Evolutionary conservation across 2,329 filamentous ascomycete genomes (phyloP).

Genomic region (Zasmidium citrigriseum): DNA sequence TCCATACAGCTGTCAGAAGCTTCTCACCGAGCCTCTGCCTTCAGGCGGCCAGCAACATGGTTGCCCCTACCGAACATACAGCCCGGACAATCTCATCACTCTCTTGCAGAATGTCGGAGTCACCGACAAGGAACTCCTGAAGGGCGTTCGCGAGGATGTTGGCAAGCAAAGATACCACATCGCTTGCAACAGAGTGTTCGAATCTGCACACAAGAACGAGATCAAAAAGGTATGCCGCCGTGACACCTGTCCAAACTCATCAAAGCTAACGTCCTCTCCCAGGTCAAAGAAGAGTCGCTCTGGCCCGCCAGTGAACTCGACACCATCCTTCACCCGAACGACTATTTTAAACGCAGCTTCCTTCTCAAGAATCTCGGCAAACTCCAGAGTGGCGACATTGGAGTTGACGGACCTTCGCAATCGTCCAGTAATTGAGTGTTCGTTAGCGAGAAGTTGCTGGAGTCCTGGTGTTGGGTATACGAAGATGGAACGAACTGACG

Average conservation of each 20-base stretch:
- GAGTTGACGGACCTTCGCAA: constrained; percentile 36
- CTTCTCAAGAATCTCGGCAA: constrained; percentile 75
- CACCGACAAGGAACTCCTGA: constrained; percentile 72
- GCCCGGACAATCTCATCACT: constrained; percentile 76
- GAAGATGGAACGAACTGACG: neutral
- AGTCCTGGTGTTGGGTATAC: neutral
- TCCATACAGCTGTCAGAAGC: constrained; percentile 92
- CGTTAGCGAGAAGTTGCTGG: neutral
- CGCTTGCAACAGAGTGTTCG: constrained; percentile 95
- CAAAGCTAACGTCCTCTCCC: constrained; percentile 10
- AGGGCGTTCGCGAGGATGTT: constrained; percentile 84
- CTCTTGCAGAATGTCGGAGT: constrained; percentile 80
- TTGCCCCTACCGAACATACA: constrained; percentile 95
- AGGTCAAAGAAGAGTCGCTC: constrained; percentile 48
- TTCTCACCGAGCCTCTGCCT: constrained; percentile 84
- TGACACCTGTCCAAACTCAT: neutral
- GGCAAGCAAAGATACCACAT: constrained; percentile 88
- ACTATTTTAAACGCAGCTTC: constrained; percentile 95
- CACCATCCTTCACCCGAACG: constrained; percentile 95
- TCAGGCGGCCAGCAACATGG: constrained; percentile 83
- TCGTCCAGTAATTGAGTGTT: constrained; percentile 4
- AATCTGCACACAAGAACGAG: constrained; percentile 71
- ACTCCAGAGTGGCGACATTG: constrained; percentile 39
- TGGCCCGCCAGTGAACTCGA: constrained; percentile 72
- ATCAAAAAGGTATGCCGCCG: constrained; percentile 44